Evolutionary conservation across 257 asterid species (phyloP).

Genomic region (Capsicum chinense): DNA sequence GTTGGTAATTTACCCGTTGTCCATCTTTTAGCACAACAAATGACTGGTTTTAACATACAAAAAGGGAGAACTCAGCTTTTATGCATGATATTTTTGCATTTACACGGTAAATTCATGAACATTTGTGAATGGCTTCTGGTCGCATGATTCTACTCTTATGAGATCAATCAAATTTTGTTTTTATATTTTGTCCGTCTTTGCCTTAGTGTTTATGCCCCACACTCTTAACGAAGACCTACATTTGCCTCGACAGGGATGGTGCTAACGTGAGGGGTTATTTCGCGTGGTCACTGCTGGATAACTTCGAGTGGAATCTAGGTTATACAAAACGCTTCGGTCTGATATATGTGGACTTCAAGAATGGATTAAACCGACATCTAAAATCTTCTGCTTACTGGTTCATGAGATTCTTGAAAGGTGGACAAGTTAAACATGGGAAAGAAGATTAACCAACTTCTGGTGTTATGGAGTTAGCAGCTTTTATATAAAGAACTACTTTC

Average conservation of each 20-base stretch:
- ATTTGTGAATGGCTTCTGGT: neutral
- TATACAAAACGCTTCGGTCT: slow-evolving; percentile 43
- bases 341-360: slow-evolving; percentile 52
- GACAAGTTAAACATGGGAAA: slow-evolving; percentile 39
- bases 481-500: too few species aligned
- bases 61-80: neutral
- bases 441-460: slow-evolving; percentile 36
- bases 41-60: neutral
- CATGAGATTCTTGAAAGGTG: slow-evolving; percentile 45
- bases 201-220: neutral
- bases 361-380: slow-evolving; percentile 45
- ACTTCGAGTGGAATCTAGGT: slow-evolving; percentile 42
- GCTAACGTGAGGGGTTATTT: slow-evolving; percentile 39
- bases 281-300: slow-evolving; percentile 41
- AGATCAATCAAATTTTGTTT: neutral
- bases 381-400: slow-evolving; percentile 67
- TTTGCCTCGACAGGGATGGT: slow-evolving; percentile 35
- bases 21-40: neutral
- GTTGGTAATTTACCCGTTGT: neutral
- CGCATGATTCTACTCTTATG: neutral
- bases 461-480: neutral
- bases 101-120: neutral
- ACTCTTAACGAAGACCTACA: neutral
- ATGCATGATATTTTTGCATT: neutral
- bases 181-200: neutral